Evolutionary conservation across 2,329 filamentous ascomycete genomes (phyloP), one percentile per base, ranked within the genome.

Genomic region (Phaeosphaeria sp.): DNA sequence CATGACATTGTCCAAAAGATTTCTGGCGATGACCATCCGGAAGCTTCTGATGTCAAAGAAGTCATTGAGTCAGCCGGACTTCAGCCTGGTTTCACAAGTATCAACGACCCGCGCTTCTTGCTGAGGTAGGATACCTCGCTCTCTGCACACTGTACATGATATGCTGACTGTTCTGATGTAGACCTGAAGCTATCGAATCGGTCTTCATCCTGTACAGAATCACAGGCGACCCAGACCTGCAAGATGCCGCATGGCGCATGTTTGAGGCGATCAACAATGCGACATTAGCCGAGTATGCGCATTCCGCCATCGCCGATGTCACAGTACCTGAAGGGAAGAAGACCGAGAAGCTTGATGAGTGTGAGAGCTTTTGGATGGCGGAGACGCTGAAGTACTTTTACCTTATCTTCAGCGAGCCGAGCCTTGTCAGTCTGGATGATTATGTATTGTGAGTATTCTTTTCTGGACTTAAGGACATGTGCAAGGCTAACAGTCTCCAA

Each of bases 371-470:
- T 77, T 97, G 93, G 91, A 82, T 92, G 59, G 91, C 91, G 3
- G 93, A 97, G 82, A 97, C 92, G 42, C 81, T 97, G 67, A 97
- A 96, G 81, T 96, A 96, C 73, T 96, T 95, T 65, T 97, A 92
- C 74, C 77, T 97, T 55, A 82, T 96, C 49, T 97, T 91, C 74
- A 87, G 87, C 21, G 84, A 88, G 55, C 88, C 90, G 0, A 81
- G 84, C n/a, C 66, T 87, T 27, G 80, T 91, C 42, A 89, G 82
- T 68, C 74, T 92, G 68, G 89, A 92, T 73, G 84, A 90, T 8
- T 91, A 82, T 73, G 87, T 91, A 40, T 78, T 90, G 70, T 77
- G 56, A 76, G 73, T 66, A 24, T 8, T 4, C 20, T 43, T 5
- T n/a, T 7, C 15, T 46, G 17, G 21, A 18, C 36, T 7, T 6